phyloP scores from a whole-genome alignment of 805 yeast species.

The Cyberlindnera xylosilytica region DNA sequence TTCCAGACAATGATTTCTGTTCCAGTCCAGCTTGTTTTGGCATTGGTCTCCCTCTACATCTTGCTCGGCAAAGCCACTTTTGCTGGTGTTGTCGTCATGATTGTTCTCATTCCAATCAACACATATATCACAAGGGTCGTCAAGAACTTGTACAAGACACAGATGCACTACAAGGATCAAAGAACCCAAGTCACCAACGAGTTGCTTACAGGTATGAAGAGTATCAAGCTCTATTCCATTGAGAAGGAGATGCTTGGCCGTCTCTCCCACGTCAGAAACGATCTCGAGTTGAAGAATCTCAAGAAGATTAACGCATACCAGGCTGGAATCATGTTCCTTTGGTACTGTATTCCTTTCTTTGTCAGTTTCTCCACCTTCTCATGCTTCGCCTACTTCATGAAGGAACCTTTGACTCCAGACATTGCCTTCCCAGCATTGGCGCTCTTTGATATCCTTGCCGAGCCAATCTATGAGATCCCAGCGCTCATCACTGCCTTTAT shows the following conservation, averaged over 20 bases:
- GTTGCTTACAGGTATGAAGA: slow-evolving; percentile 54
- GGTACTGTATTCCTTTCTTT: slow-evolving; percentile 63
- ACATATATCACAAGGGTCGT: slow-evolving; percentile 43
- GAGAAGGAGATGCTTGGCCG: slow-evolving; percentile 59
- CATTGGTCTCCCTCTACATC: slow-evolving; percentile 51
- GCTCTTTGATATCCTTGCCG: slow-evolving; percentile 53
- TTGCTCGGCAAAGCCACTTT: slow-evolving; percentile 57
- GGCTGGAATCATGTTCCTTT: slow-evolving; percentile 49
- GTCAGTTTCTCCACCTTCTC: slow-evolving; percentile 63
- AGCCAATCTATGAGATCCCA: slow-evolving; percentile 60
- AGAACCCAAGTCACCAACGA: slow-evolving; percentile 61
- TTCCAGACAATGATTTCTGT: slow-evolving; percentile 55
- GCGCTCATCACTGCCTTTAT: slow-evolving; percentile 51
- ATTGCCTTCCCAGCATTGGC: slow-evolving; percentile 68
- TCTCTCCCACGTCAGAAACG: slow-evolving; percentile 52
- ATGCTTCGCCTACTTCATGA: slow-evolving; percentile 44
- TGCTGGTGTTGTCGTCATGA: slow-evolving; percentile 53
- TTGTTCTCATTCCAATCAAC: slow-evolving; percentile 57
- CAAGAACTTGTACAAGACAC: slow-evolving; percentile 45
- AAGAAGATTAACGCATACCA: slow-evolving; percentile 45
- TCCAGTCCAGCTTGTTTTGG: slow-evolving; percentile 53
- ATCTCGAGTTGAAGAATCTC: slow-evolving; percentile 51
- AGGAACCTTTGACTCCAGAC: slow-evolving; percentile 58
- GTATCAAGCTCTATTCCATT: slow-evolving; percentile 69
- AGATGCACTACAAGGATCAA: slow-evolving; percentile 60